Evolutionary conservation across 495 filamentous ascomycete species (phyloP).

Genomic region (Trichoderma parareesei): DNA sequence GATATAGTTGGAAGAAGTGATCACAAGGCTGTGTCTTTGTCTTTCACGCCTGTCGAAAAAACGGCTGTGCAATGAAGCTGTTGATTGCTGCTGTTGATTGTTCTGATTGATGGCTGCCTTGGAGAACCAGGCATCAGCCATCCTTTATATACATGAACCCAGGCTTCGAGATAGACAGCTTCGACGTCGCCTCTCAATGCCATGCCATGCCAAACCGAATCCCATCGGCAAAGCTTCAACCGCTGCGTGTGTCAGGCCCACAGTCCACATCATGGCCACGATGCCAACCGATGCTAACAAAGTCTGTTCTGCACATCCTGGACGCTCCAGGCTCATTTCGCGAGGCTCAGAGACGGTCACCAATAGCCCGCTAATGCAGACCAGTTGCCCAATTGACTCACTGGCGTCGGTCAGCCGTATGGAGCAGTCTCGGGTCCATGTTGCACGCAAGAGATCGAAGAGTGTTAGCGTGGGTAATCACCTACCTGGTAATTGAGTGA

Average conservation of each 20-base stretch:
- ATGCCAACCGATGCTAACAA: background rate
- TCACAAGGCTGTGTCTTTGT: background rate
- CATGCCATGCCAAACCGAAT: background rate
- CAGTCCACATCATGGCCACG: slow-evolving; percentile 1
- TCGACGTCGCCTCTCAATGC: background rate
- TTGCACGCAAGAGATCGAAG: background rate
- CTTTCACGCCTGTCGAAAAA: no score
- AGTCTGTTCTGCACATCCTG: no score
- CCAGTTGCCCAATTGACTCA: background rate
- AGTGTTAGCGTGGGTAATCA: background rate
- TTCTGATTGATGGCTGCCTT: slow-evolving; percentile 3
- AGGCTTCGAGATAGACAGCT: background rate
- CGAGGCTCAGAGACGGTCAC: background rate
- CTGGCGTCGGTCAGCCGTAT: background rate
- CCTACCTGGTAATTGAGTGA: no score
- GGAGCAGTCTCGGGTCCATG: background rate
- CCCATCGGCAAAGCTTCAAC: background rate
- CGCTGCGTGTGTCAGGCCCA: background rate
- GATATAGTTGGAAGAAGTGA: background rate
- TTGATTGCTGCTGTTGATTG: background rate
- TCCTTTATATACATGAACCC: background rate
- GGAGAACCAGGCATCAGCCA: background rate
- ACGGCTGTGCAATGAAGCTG: no score
- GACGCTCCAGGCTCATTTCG: background rate
- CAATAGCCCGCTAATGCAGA: background rate